Conservation (phyloP, 1,284 basidiomycete species). For the Hypsizygus ulmarius region DNA sequence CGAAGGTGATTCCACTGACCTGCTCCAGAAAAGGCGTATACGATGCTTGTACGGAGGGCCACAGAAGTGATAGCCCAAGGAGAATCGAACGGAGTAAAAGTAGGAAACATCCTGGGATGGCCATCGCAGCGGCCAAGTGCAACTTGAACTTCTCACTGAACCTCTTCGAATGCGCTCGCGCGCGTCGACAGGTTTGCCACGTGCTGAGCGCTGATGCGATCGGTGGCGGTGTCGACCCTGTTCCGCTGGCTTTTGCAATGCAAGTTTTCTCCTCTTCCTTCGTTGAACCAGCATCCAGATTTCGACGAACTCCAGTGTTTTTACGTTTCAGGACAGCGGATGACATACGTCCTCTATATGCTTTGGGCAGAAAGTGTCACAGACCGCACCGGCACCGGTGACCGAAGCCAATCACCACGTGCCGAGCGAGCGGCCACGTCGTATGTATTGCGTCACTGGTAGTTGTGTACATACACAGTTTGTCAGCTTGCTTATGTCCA, state of each 20-base stretch:
- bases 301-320: too few species aligned
- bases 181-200: background rate
- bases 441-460: too few species aligned
- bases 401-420: too few species aligned
- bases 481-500: too few species aligned
- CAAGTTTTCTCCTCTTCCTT: background rate
- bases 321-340: too few species aligned
- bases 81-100: background rate
- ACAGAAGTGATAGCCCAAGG: slow-evolving; percentile 1
- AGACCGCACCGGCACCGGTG: too few species aligned
- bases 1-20: background rate
- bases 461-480: too few species aligned
- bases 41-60: slow-evolving; percentile 1
- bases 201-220: slow-evolving; percentile 1
- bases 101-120: background rate
- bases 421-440: too few species aligned
- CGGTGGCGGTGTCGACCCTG: slow-evolving; percentile 7
- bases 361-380: too few species aligned
- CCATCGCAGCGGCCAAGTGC: background rate
- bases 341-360: too few species aligned
- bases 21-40: slow-evolving; percentile 11
- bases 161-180: background rate
- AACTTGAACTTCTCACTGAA: background rate
- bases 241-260: background rate
- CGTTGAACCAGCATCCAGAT: too few species aligned